Evolutionary conservation across 1,284 basidiomycete genomes (phyloP).

Genomic region (Afroboletus lepidellus): DNA sequence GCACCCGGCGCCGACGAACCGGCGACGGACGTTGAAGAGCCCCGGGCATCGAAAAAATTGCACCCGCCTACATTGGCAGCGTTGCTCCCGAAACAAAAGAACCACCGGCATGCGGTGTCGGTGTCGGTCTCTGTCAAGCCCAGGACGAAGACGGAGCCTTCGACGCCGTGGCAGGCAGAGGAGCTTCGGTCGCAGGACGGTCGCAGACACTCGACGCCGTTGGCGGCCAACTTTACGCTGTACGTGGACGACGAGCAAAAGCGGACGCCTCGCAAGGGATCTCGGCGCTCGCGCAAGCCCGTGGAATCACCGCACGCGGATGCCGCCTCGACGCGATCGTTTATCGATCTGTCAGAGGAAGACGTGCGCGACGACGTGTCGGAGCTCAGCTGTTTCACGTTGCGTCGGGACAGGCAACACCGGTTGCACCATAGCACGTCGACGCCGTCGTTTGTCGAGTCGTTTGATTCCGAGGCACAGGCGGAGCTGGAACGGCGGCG

Average conservation of each 20-base stretch:
- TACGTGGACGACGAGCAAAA: conserved; percentile 18
- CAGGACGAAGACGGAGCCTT: conserved; percentile 23
- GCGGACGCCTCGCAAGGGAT: neutral
- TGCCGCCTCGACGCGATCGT: conserved; percentile 46
- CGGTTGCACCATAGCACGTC: conserved; percentile 34
- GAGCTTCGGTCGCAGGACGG: conserved; percentile 24
- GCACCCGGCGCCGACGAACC: conserved; percentile 46
- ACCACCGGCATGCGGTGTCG: conserved; percentile 42
- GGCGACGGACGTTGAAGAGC: conserved; percentile 31
- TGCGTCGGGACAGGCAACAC: conserved; percentile 19
- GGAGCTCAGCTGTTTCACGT: conserved; percentile 9
- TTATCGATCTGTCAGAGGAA: conserved; percentile 69
- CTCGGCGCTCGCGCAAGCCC: conserved; percentile 4
- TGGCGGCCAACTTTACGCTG: conserved; percentile 38
- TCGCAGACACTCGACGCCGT: conserved; percentile 54
- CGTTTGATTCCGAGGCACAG: conserved; percentile 48
- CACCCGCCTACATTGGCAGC: conserved; percentile 25
- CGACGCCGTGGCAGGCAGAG: conserved; percentile 27
- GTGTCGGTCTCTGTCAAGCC: conserved; percentile 35
- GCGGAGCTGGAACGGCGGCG: conserved; percentile 60
- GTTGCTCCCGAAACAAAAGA: conserved; percentile 31
- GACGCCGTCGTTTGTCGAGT: conserved; percentile 48
- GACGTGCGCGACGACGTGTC: conserved; percentile 33
- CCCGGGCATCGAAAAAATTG: conserved; percentile 23
- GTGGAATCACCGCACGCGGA: conserved; percentile 12